These are phyloP conservation scores for Chrysoporthe austroafricana DNA, from an alignment of 2,329 filamentous ascomycete genomes.

Conservation along the genomic window DNA sequence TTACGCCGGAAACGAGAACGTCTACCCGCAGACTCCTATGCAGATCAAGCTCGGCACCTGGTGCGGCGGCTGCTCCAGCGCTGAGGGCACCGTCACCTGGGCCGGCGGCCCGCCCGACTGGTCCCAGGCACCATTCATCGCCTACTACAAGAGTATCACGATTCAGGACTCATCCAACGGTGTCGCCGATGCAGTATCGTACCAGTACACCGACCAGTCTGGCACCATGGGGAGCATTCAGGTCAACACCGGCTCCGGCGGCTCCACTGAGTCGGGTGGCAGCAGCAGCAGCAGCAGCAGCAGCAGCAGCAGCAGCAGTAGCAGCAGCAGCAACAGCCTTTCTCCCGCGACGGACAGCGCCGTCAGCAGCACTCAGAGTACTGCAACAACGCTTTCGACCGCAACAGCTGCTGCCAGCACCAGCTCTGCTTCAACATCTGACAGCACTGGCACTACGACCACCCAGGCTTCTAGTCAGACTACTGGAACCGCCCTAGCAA, in stretches of 20 bases:
- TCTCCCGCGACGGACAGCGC: constrained; percentile 23
- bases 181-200: constrained; percentile 52
- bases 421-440: constrained; percentile 23
- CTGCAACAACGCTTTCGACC: constrained; percentile 29
- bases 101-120: constrained; percentile 64
- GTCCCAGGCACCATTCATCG: constrained; percentile 54
- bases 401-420: constrained; percentile 25
- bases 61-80: constrained; percentile 52
- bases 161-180: constrained; percentile 60
- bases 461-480: constrained; percentile 20
- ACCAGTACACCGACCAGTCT: constrained; percentile 54
- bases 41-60: constrained; percentile 65
- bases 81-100: constrained; percentile 68
- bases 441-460: constrained; percentile 27
- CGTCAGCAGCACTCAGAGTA: constrained; percentile 32
- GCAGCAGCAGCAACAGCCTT: constrained; percentile 29
- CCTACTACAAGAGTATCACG: constrained; percentile 60
- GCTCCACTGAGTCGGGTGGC: constrained; percentile 32
- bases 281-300: constrained; percentile 30
- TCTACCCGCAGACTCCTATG: constrained; percentile 73
- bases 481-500: neutral
- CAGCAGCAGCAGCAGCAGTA: constrained; percentile 29
- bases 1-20: constrained; percentile 41
- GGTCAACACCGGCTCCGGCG: constrained; percentile 46
- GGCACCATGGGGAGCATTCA: constrained; percentile 58